Base-by-base conservation (phyloP, 2,329 filamentous ascomycete genomes). In the Cytospora leucostoma region DNA sequence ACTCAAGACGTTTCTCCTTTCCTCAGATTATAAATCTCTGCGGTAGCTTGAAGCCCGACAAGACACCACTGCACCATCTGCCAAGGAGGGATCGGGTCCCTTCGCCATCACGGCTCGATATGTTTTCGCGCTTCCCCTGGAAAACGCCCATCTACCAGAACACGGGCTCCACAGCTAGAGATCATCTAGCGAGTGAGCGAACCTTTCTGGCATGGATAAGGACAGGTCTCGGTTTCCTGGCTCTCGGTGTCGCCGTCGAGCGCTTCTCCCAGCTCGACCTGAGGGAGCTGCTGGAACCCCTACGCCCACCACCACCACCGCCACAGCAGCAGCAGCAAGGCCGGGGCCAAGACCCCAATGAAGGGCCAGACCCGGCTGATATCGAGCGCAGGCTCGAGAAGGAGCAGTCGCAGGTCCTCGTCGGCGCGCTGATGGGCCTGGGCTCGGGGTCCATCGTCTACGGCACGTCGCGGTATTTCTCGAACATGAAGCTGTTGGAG, bases 131-230 rank as follows among this genome's bases (percentile, higher is more conserved):
- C 13, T 59, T 65, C 27, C 51, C 57, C 7, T 66, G 62, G 65
- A 65, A 58, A 53, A 68, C 71, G n/a, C 71, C 71, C 3, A 27
- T 70, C 44, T 73, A 71, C 69, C 73, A 77, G 62, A 82, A 83
- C 71, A 80, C 78, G 10, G 80, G 80, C 61, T 80, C 77, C 13
- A 74, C 79, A 34, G 80, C 81, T 11, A 78, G 80, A 50, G 82
- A 84, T 68, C 79, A 84, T 63, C 80, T 84, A 38, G 82, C 82
- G 21, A 79, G 78, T 52, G 82, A 84, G 69, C 78, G 81, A 12
- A 84, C 79, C 2, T 82, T 82, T 67, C 76, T 84, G 21, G 78
- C 80, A 35, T 84, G 80, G 82, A 77, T 79, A 12, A 76, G 81
- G 12, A 82, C 79, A 3, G 80, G 80, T 0, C 76, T 83, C 6